A percentile compares a stretch with the other conserved stretches of the same genome.
phyloP scores from a whole-genome alignment of 1,284 basidiomycete species.

The Sphaerobolus stellatus region DNA sequence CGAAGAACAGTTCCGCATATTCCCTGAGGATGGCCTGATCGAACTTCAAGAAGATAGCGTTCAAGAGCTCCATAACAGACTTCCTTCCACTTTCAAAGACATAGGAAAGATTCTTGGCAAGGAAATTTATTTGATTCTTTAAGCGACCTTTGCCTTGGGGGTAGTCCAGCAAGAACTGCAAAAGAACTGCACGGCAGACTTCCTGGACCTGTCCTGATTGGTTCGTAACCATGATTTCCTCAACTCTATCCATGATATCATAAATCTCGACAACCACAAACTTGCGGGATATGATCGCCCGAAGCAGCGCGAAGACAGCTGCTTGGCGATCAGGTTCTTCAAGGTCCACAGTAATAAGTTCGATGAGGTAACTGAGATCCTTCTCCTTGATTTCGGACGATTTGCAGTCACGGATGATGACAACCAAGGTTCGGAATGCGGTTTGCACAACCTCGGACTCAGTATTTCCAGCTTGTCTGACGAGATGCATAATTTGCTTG shows the following conservation, averaged over 20 bases:
- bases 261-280: constrained; percentile 97
- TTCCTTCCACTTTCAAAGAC: constrained; percentile 86
- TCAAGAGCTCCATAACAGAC: constrained; percentile 90
- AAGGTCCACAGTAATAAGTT: constrained; percentile 87
- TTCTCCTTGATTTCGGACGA: constrained; percentile 82
- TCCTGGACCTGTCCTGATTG: constrained; percentile 92
- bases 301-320: constrained; percentile 85
- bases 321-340: constrained; percentile 90
- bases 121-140: constrained; percentile 85
- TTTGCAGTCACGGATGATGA: constrained; percentile 83
- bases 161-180: constrained; percentile 97
- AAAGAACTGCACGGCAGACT: constrained; percentile 82
- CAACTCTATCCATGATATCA: constrained; percentile 95
- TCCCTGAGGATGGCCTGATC: constrained; percentile 73
- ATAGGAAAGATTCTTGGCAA: constrained; percentile 94
- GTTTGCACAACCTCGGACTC: constrained; percentile 91
- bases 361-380: constrained; percentile 85
- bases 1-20: constrained; percentile 88
- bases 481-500: constrained; percentile 82
- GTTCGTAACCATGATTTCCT: constrained; percentile 91
- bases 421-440: constrained; percentile 84
- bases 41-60: constrained; percentile 85
- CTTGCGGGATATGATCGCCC: constrained; percentile 88
- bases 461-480: constrained; percentile 82
- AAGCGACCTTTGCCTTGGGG: constrained; percentile 94